A percentile compares a stretch with the other conserved stretches of the same genome.
Conservation (phyloP, 495 filamentous ascomycete species). For the Penicillium manginii region DNA sequence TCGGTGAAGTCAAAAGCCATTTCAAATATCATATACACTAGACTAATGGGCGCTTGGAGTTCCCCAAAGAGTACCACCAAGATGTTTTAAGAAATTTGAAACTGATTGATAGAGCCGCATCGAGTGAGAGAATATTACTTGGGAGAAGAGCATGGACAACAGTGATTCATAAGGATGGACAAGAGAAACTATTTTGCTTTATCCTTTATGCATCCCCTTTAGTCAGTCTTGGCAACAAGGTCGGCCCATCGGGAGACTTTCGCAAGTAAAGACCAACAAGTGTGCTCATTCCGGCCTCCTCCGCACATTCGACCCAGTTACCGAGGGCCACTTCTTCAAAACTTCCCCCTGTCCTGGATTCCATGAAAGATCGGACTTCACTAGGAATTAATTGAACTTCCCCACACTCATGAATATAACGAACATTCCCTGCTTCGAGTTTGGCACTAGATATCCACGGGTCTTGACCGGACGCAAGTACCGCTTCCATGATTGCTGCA, state of each 20-base stretch:
- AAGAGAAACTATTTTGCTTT: no score
- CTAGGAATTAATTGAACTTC: conserved; percentile 20
- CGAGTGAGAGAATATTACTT: no score
- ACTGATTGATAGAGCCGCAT: no score
- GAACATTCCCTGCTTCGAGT: conserved; percentile 2
- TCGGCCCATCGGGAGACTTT: conserved; percentile 18
- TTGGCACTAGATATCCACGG: not conserved
- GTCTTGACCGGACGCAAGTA: conserved; percentile 6
- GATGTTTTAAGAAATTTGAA: no score
- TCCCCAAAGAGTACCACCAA: no score
- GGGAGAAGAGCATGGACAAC: no score
- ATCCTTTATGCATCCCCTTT: conserved; percentile 8
- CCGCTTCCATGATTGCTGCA: conserved; percentile 18
- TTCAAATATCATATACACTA: no score
- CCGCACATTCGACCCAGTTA: conserved; percentile 24
- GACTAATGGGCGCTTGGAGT: no score
- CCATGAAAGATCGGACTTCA: conserved; percentile 23
- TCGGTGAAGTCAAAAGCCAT: no score
- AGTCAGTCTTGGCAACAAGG: conserved; percentile 24
- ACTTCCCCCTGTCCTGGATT: conserved; percentile 13
- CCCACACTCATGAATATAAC: conserved; percentile 19
- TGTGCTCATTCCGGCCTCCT: conserved; percentile 27
- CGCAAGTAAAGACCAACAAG: conserved; percentile 27
- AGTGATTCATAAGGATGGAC: no score
- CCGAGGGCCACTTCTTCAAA: conserved; percentile 18